Evolutionary conservation across 768 basidiomycete species (phyloP).

Genomic region (Boletus reticulatus): DNA sequence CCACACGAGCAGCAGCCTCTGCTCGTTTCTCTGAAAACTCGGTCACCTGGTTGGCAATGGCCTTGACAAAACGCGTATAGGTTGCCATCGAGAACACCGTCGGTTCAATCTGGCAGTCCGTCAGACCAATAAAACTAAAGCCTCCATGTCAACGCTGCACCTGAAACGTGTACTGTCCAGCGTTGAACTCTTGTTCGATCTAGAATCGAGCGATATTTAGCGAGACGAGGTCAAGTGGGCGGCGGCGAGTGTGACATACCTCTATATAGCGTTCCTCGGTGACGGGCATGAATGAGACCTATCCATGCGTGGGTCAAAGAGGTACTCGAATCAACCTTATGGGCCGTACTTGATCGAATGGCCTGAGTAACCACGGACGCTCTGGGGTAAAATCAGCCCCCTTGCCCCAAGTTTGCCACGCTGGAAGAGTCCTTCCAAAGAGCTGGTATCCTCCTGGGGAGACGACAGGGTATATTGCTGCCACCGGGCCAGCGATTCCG

Average conservation of each 20-base stretch:
- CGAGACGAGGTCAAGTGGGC: neutral
- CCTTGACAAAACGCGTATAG: constrained; percentile 42
- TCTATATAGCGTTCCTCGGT: constrained; percentile 47
- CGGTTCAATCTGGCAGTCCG: constrained; percentile 41
- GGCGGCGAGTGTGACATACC: constrained; percentile 26
- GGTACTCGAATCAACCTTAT: neutral
- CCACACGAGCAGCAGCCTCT: constrained; percentile 37
- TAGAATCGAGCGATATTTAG: constrained; percentile 16
- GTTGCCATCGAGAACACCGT: constrained; percentile 51
- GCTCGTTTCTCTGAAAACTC: constrained; percentile 42
- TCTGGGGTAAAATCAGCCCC: constrained; percentile 45
- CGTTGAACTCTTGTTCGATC: constrained; percentile 51
- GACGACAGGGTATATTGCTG: constrained; percentile 64
- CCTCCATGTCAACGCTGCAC: constrained; percentile 19
- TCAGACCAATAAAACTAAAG: constrained; percentile 3
- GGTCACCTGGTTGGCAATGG: constrained; percentile 40
- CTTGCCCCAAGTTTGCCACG: constrained; percentile 64
- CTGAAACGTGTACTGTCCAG: constrained; percentile 52
- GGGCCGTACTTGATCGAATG: constrained; percentile 55
- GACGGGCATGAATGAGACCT: constrained; percentile 53
- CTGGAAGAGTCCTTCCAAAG: constrained; percentile 59
- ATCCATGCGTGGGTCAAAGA: neutral
- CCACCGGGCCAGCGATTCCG: constrained; percentile 65
- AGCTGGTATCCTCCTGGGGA: constrained; percentile 68
- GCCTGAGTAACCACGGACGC: constrained; percentile 56